These are phyloP conservation scores for Omphalotus olearius DNA, from an alignment of 1,284 basidiomycete genomes.

Conservation along the genomic window DNA sequence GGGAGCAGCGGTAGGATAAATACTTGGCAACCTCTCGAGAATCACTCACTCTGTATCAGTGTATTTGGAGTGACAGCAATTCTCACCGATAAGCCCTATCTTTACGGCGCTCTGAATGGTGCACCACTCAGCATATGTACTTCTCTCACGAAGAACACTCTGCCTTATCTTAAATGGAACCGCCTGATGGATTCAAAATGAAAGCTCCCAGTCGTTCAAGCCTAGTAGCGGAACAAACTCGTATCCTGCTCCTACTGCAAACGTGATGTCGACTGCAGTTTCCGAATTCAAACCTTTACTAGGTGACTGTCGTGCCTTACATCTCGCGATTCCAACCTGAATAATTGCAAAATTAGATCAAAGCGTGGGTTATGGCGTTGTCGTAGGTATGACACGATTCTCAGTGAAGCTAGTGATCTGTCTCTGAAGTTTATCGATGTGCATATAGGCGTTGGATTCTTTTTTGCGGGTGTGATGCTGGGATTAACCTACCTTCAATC, in stretches of 20 bases:
- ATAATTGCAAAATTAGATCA: conserved; percentile 24
- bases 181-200: not conserved
- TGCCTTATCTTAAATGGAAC: conserved; percentile 1
- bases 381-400: conserved; percentile 31
- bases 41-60: too few relatives aligned
- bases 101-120: too few relatives aligned
- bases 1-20: too few relatives aligned
- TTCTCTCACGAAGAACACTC: not conserved
- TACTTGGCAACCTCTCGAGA: too few relatives aligned
- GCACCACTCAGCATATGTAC: too few relatives aligned
- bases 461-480: conserved; percentile 45
- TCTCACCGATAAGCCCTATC: too few relatives aligned
- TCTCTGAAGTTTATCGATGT: not conserved
- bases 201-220: not conserved
- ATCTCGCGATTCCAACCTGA: not conserved
- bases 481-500: conserved; percentile 39
- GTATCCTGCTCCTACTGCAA: too few relatives aligned
- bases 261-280: not conserved
- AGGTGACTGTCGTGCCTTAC: not conserved
- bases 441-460: conserved; percentile 42
- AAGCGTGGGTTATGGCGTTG: conserved; percentile 47
- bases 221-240: not conserved
- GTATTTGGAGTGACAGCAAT: too few relatives aligned
- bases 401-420: not conserved
- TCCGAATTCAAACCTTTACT: conserved; percentile 11